Base-by-base conservation (phyloP, 164 flowering plant genomes). In the Stephania japonica region DNA sequence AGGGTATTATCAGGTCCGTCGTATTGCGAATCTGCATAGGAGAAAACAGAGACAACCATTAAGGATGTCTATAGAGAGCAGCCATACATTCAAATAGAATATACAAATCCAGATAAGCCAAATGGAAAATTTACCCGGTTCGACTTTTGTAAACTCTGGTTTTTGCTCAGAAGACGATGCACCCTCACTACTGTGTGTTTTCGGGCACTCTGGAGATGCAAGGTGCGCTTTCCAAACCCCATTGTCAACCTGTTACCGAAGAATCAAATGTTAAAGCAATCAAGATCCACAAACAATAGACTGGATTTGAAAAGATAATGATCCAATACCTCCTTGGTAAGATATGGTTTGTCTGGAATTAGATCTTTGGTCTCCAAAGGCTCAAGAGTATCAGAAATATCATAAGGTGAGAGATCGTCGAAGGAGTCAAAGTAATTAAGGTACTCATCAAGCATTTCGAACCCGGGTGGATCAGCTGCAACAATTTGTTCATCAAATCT, bases 401-500 rank as follows among this genome's bases (percentile, higher is more conserved):
- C 24, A 26, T 38, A 43, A 38, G 71, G 43, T 41, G 69, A 42
- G 72, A 73, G 77, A 42, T 76, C 81, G 56, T 82, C 89, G 59
- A 75, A 73, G 1, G 80, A 81, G 80, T 85, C 85, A 65, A 85
- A 78, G 84, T 70, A 87, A 8, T 65, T 69, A 16, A 87, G 86
- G 73, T 80, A 84, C 49, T 88, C 87, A 41, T 86, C 86, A 43
- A 85, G 74, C 81, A 78, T 72, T 67, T 83, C 87, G 78, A 84
- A 79, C 43, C 72, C 83, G 18, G 73, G 63, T n/a, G 83, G 47
- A 72, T 82, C 86, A 11, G 66, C 72, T 38, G 76, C 84, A 27
- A 65, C 66, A 25, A 73, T 77, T 12, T 78, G 72, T 19, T 88
- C 87, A 83, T 81, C 65, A 19, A 84, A 72, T 78, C 74, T 70